Conservation (phyloP, 306 rosid genomes). For the cucumber (Cucumis sativus) region Cucumber_9930_V3 NC_026657.2:36563001-36563500, state of each 20-base stretch:
- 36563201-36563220: not conserved
- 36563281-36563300: not conserved
- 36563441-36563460: constrained; percentile 43
- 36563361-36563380: constrained; percentile 35
- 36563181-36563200: constrained; percentile 14
- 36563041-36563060: constrained; percentile 30
- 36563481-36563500: no score
- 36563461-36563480: constrained; percentile 24
- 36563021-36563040: constrained; percentile 19
- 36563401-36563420: constrained; percentile 43
- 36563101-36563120: constrained; percentile 14
- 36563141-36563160: constrained; percentile 19
- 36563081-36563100: constrained; percentile 13
- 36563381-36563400: constrained; percentile 22
- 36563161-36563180: constrained; percentile 10
- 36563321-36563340: not conserved
- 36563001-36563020: not conserved
- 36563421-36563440: constrained; percentile 37
- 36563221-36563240: not conserved
- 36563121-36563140: constrained; percentile 8
- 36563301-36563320: not conserved
- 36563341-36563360: constrained; percentile 17
- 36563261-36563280: not conserved
- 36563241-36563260: not conserved
- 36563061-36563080: constrained; percentile 8